Base-by-base conservation (phyloP, 1,284 basidiomycete species). In the Kwoniella shivajii region DNA sequence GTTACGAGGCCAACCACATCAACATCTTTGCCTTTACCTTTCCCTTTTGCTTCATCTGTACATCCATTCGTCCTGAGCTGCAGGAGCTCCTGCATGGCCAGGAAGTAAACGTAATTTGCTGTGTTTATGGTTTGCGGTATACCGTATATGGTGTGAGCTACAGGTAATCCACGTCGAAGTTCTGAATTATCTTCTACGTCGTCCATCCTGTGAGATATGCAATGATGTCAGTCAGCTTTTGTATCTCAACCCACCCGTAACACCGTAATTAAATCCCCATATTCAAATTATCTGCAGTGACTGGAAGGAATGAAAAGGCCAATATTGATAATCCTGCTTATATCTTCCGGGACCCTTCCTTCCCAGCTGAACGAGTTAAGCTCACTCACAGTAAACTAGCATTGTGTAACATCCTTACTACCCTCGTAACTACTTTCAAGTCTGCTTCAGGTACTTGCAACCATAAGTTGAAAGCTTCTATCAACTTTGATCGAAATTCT, bases 121-220 rank as follows among this genome's bases (percentile, higher is more conserved):
- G 90, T 88, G 74, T 99, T 99, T 80, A 99, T 94, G 0, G 95
- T 97, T 73, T 98, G 94, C 0, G 95, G 92, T 2, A 96, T 80
- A 2, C 95, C 95, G 69, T 95, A 99, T 62, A 98, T 92, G 79
- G 89, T 91, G 79, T 99, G 94, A 0, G 92, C 86, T 14, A 95
- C 93, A 84, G 66, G 96, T 24, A 86, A 82, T 0, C 95, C 94
- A 54, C 94, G 79, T 9, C 96, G 83, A 26, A 99, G 82, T 66
- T 94, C 89, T 0, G 92, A 92, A 64, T 90, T 89, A 71, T 99
- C 96, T 77, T 99, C 92, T 36, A 99, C 95, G 73, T 99, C 96
- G 74, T 99, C 96, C 69, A 99, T 87, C 64, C 91, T 93, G n/a
- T n/a, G n/a, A n/a, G n/a, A n/a, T n/a, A n/a, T n/a, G n/a, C n/a